Base-by-base conservation (phyloP, 176 grass and related monocot species). In the Poa annua region DNA sequence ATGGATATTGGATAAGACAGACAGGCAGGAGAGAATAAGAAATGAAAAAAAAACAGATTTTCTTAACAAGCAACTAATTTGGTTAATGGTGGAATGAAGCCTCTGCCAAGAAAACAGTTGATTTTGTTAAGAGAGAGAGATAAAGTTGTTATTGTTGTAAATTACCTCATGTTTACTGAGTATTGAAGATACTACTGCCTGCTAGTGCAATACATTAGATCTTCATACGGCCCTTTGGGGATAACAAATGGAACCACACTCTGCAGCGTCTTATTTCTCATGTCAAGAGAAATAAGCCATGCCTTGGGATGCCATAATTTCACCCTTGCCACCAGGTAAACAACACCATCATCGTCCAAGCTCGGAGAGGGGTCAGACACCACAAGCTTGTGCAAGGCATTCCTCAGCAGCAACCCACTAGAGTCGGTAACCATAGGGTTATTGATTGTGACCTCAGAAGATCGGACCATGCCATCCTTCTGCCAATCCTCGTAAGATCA, bases 271-370 rank as follows among this genome's bases (percentile, higher is more conserved):
- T 26, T 48, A 24, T 15, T 72, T 0, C 13, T 72, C 69, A 48
- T 48, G 69, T 48, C 69, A 72, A 72, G 41, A 72, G 69, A 11
- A 4, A 72, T 13, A 44, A 72, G 21, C 69, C 69, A 72, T 72
- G 69, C 6, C 69, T 72, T 72, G 21, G 2, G 41, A 24, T 72
- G 13, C 21, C 2, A 7, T 9, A 5, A 0, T 4, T 48, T 48
- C 69, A 48, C 2, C 42, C 21, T 47, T 7, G 69, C 66, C 36
- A 72, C 13, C 13, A 72, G 42, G 69, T 72, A 72, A 72, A 72
- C 42, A 16, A 72, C 42, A 25, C 13, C 69, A 48, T 72, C 42
- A 7, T 2, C 69, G 25, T 7, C 21, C 42, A 72, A 25, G 42
- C 69, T 72, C 6, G 21, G 42, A 48, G 21, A 72, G 3, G 68